These are phyloP conservation scores for Calocera viscosa DNA, from an alignment of 768 basidiomycete genomes.

Conservation along the genomic window DNA sequence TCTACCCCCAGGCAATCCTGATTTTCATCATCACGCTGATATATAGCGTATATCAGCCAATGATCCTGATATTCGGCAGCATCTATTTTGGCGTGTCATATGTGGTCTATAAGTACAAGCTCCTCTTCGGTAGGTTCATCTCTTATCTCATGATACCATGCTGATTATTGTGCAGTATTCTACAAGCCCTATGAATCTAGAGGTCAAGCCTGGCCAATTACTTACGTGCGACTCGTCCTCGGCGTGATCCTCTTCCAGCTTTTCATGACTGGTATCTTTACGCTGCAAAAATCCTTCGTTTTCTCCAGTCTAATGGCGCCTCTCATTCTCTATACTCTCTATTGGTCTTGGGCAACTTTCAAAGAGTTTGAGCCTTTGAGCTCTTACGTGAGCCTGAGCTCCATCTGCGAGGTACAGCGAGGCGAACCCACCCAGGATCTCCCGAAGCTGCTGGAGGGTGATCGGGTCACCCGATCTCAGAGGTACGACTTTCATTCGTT, in stretches of 20 bases:
- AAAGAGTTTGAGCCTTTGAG: conserved; percentile 57
- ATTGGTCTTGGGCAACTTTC: conserved; percentile 73
- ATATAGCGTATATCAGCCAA: conserved; percentile 90
- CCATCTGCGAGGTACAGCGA: conserved; percentile 76
- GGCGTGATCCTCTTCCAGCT: conserved; percentile 84
- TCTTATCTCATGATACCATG: neutral
- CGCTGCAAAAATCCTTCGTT: conserved; percentile 46
- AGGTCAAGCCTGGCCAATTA: conserved; percentile 96
- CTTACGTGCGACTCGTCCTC: conserved; percentile 84
- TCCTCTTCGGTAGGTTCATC: conserved; percentile 65
- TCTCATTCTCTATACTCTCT: conserved; percentile 56
- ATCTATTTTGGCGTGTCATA: conserved; percentile 94
- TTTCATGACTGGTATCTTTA: conserved; percentile 96
- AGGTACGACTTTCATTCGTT: conserved; percentile 38
- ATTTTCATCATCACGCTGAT: conserved; percentile 90
- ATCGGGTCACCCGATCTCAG: conserved; percentile 80
- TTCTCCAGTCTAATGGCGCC: conserved; percentile 57
- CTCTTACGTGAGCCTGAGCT: conserved; percentile 71
- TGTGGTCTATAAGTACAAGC: conserved; percentile 95
- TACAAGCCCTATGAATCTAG: conserved; percentile 97
- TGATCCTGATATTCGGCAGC: conserved; percentile 90
- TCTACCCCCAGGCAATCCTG: conserved; percentile 93
- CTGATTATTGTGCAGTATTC: conserved; percentile 50
- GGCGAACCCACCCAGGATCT: conserved; percentile 80
- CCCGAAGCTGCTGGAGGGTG: conserved; percentile 57